Percentiles rank a stretch among this genome's conserved stretches.
These are phyloP conservation scores for Penicillium sp. DNA, from an alignment of 2,329 filamentous ascomycete genomes.

Conservation along the genomic window DNA sequence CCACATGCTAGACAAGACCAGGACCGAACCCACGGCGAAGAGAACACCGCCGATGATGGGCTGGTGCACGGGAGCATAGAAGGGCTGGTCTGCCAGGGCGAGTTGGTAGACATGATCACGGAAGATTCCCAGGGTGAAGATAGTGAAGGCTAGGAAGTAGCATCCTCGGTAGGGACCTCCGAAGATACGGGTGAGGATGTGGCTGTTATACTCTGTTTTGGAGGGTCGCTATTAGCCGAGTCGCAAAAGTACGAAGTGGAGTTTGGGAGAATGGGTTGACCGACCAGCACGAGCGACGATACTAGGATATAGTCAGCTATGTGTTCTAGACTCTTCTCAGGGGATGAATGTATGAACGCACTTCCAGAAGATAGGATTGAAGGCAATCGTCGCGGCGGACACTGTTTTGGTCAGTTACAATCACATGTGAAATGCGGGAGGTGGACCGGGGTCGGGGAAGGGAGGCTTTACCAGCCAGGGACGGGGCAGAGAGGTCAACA, in stretches of 20 bases:
- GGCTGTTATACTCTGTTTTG: slow-evolving; percentile 81
- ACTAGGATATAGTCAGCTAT: slow-evolving; percentile 49
- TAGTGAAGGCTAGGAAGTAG: slow-evolving; percentile 84
- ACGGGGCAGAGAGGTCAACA: slow-evolving; percentile 69
- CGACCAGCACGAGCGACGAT: slow-evolving; percentile 81
- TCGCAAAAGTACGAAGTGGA: slow-evolving; percentile 7
- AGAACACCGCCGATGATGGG: slow-evolving; percentile 71
- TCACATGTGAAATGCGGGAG: slow-evolving; percentile 36
- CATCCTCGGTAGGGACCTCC: slow-evolving; percentile 79
- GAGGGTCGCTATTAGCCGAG: slow-evolving; percentile 13
- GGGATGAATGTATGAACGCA: slow-evolving; percentile 55
- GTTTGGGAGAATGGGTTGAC: slow-evolving; percentile 24
- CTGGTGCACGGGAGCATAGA: slow-evolving; percentile 71
- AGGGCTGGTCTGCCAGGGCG: slow-evolving; percentile 76
- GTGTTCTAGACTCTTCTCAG: neutral
- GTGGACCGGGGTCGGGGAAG: slow-evolving; percentile 1
- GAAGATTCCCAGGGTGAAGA: slow-evolving; percentile 89
- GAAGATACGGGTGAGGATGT: slow-evolving; percentile 84
- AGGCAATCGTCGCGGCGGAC: slow-evolving; percentile 78
- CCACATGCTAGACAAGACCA: slow-evolving; percentile 90
- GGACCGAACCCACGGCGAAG: slow-evolving; percentile 74
- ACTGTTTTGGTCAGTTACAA: slow-evolving; percentile 58
- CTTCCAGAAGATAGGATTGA: slow-evolving; percentile 99
- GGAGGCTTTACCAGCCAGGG: slow-evolving; percentile 63
- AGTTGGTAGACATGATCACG: slow-evolving; percentile 87